Evolutionary conservation across 106 monocot species (phyloP), one percentile per base, ranked within the genome.

Genomic region (Allium cepa): DNA sequence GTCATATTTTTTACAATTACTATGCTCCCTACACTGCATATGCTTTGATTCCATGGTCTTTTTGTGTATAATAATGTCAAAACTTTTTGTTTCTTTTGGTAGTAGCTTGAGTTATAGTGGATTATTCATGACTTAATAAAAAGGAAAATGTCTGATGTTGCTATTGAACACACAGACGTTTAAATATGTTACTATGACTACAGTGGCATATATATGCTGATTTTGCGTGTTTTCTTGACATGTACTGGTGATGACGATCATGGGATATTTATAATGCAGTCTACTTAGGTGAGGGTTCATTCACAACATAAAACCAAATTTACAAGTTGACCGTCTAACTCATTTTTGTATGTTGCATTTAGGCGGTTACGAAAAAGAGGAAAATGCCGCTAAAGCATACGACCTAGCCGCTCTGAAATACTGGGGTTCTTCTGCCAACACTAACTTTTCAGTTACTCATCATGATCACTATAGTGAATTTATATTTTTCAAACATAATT

Each of bases 341-440:
- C 26, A 15, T 47, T 10, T 26, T 70, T 9, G 52, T 6, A 0
- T 64, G n/a, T 26, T 62, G 18, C 26, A 13, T 12, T 56, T 46
- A 68, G 68, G 68, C 73, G 88, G 88, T 18, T 88, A 84, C 60
- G 88, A 84, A 57, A 81, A 59, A 46, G 84, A 88, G 64, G 84
- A 84, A 47, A 88, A 78, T 46, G 88, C 88, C 7, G 88, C 88
- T 11, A 81, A 79, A 60, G 73, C 84, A 4, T 88, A 88, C 70
- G 88, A 88, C 73, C 78, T 88, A 17, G 84, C 84, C 15, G 88
- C 84, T 81, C 68, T 88, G 58, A 88, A 88, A 45, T 88, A 88
- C 55, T 88, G 88, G 88, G 88, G 88, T 15, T 14, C 69, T 18
- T 27, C 50, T 59, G 81, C 88, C 11, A 59, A 64, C 1, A 88